Conservation (phyloP, 768 basidiomycete genomes). For the Lyophyllum atratum region DNA sequence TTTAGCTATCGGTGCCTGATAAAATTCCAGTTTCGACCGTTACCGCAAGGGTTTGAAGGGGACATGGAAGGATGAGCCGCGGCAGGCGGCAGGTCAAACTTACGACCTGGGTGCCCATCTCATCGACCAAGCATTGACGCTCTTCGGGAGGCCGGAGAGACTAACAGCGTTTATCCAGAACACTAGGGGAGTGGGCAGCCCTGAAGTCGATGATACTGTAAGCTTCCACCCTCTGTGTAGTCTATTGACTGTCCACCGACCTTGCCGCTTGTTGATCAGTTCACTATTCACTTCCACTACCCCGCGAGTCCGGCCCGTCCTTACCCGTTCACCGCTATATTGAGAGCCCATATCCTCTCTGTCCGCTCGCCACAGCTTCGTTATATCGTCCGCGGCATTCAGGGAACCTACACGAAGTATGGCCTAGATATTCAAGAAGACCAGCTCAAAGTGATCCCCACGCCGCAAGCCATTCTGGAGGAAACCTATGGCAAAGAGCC, state of each 20-base stretch:
- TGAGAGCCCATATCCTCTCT: conserved; percentile 71
- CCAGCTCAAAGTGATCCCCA: conserved; percentile 60
- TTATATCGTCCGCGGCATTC: conserved; percentile 70
- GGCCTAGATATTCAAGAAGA: conserved; percentile 82
- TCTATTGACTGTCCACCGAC: neutral
- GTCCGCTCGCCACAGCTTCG: conserved; percentile 67
- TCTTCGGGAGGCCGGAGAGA: conserved; percentile 74
- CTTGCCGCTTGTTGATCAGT: conserved; percentile 34
- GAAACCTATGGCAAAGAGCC: conserved; percentile 61
- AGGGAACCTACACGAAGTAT: conserved; percentile 72
- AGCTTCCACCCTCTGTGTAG: conserved; percentile 19
- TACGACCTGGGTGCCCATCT: conserved; percentile 84
- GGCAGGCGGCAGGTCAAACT: conserved; percentile 62
- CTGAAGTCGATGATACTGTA: conserved; percentile 68
- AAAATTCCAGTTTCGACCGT: conserved; percentile 62
- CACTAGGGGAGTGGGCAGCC: conserved; percentile 62
- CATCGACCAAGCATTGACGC: conserved; percentile 72
- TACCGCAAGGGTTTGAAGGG: conserved; percentile 66
- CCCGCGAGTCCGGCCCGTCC: conserved; percentile 36
- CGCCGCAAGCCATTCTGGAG: conserved; percentile 46
- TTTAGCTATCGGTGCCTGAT: neutral
- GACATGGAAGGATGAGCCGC: conserved; percentile 77
- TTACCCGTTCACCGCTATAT: conserved; percentile 64
- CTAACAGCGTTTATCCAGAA: conserved; percentile 75
- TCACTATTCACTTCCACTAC: conserved; percentile 57